Evolutionary conservation across 441 rosid genomes (phyloP).

Genomic region (Lagerstroemia fauriei): DNA sequence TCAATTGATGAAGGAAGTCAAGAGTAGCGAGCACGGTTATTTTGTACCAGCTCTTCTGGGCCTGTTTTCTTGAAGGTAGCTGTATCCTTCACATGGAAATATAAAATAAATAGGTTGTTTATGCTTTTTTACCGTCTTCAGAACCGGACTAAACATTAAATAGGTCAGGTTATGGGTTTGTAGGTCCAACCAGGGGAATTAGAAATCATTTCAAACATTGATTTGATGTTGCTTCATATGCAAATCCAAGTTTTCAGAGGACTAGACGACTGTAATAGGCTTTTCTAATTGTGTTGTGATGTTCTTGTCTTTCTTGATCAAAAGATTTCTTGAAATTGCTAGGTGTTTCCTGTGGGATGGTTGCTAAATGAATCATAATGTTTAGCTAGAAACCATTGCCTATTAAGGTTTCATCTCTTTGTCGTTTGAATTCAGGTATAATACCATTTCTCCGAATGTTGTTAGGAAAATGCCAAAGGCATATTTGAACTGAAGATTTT

Average conservation of each 20-base stretch:
- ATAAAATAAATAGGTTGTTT: neutral
- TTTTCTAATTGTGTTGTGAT: neutral
- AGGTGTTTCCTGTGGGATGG: neutral
- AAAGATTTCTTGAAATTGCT: neutral
- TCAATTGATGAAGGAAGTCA: conserved; percentile 72
- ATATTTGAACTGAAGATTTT: conserved; percentile 30
- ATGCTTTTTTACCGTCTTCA: neutral
- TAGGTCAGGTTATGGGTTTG: neutral
- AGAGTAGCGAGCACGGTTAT: conserved; percentile 64
- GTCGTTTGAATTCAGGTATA: conserved; percentile 43
- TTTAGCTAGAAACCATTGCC: neutral
- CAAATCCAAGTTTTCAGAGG: too few relatives aligned
- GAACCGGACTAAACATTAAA: neutral
- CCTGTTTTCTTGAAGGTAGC: conserved; percentile 25
- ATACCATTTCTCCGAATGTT: conserved; percentile 57
- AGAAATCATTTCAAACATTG: too few relatives aligned
- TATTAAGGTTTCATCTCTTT: conserved; percentile 12
- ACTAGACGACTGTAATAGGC: too few relatives aligned
- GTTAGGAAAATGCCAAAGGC: conserved; percentile 62
- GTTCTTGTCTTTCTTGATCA: neutral
- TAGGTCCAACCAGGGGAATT: neutral
- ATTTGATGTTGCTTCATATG: too few relatives aligned
- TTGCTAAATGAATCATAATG: neutral
- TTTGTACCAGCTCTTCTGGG: conserved; percentile 55
- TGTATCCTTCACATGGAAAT: neutral